A percentile compares a stretch with the other conserved stretches of the same genome.
phyloP scores from a whole-genome alignment of 23 red algal genomes.

The Pyropia yezoensis region DNA sequence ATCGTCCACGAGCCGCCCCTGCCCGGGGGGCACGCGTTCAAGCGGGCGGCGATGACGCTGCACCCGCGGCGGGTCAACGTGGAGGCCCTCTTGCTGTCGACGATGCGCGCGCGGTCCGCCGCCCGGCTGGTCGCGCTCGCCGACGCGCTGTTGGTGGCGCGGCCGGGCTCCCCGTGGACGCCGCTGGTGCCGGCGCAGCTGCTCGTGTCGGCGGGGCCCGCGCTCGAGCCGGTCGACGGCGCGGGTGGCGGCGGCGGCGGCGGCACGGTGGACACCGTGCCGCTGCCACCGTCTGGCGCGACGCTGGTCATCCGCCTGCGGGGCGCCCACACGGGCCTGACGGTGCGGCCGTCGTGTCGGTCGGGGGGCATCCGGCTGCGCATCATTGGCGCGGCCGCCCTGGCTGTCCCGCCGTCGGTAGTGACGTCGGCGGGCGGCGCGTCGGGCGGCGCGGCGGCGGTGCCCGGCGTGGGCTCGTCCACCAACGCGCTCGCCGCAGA shows the following conservation, averaged over 20 bases:
- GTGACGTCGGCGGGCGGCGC: no score
- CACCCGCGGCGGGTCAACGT: no score
- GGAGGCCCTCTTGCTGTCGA: no score
- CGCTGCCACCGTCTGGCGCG: constrained; percentile 6
- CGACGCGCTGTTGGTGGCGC: no score
- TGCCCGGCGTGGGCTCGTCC: no score
- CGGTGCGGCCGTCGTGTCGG: constrained; percentile 11
- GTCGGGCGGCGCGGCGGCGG: no score
- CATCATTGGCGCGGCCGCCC: constrained; percentile 39
- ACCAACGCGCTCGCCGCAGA: neutral
- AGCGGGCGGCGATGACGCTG: no score
- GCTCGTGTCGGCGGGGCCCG: constrained; percentile 12
- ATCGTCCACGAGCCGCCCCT: no score
- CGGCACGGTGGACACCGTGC: neutral
- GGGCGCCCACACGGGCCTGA: constrained; percentile 20
- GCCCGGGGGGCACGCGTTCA: no score
- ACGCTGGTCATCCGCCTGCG: constrained; percentile 19
- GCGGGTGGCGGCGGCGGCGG: constrained; percentile 5
- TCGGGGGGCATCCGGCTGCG: constrained; percentile 40
- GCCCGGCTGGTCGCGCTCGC: no score
- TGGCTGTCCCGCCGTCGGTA: constrained; percentile 7
- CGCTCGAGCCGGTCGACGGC: constrained; percentile 6
- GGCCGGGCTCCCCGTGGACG: neutral
- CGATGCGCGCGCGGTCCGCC: no score
- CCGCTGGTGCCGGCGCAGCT: neutral